Evolutionary conservation across 805 yeast genomes (phyloP).

Genomic region (Yarrowia sp.): DNA sequence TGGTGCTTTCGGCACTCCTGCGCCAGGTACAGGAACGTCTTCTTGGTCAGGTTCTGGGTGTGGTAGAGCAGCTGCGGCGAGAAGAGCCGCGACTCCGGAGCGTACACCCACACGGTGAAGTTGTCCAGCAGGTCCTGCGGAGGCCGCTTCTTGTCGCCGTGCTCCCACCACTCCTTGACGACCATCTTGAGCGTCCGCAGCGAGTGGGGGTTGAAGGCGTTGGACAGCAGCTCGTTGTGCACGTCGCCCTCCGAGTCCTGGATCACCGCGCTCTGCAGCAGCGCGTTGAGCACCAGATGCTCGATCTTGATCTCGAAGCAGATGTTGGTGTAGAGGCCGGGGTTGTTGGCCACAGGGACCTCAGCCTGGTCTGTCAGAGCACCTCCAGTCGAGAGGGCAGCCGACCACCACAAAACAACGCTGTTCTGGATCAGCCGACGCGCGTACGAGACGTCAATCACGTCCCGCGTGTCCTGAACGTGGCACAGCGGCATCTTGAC

Average conservation of each 20-base stretch:
- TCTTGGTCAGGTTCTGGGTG: constrained; percentile 79
- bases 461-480: constrained; percentile 68
- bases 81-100: constrained; percentile 67
- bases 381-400: constrained; percentile 81
- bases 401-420: constrained; percentile 92
- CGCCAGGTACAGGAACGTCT: constrained; percentile 73
- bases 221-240: constrained; percentile 59
- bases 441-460: constrained; percentile 86
- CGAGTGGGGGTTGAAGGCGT: constrained; percentile 77
- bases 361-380: constrained; percentile 63
- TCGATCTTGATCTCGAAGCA: constrained; percentile 74
- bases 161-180: constrained; percentile 93
- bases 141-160: constrained; percentile 63
- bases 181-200: constrained; percentile 64
- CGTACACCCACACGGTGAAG: constrained; percentile 83
- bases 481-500: constrained; percentile 86
- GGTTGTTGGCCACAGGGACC: constrained; percentile 69
- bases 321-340: constrained; percentile 77
- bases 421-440: constrained; percentile 63
- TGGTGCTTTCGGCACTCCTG: constrained; percentile 79
- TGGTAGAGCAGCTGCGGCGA: constrained; percentile 81
- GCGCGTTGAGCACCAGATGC: constrained; percentile 80
- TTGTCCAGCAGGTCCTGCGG: constrained; percentile 83
- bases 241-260: constrained; percentile 73
- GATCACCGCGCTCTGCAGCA: constrained; percentile 76